Base-by-base conservation (phyloP, 495 filamentous ascomycete genomes). In the Barbatosphaeria neglecta region DNA sequence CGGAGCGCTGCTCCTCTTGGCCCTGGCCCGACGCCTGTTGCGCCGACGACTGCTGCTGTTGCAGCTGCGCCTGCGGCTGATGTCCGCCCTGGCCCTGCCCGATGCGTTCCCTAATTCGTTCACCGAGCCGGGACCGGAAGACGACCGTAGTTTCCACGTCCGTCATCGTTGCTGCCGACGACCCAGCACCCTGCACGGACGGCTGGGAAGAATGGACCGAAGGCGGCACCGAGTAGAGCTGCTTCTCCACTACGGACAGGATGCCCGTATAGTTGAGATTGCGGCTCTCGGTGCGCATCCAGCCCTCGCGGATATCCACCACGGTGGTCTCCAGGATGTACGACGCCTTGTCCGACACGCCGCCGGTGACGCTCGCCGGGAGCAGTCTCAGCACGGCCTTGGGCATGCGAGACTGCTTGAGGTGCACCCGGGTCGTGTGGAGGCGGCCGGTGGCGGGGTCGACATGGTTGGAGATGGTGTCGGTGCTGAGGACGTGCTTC, bases 251-350 rank as follows among this genome's bases (percentile, higher is more conserved):
- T 1, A 99, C 92, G 46, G 83, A 89, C 40, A 99, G 65, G 24
- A 97, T 87, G 27, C 90, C 89, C 15, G 87, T 90, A 76, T 86
- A 92, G 59, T 92, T 88, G 57, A 90, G 75, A 57, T 90, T 90
- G 43, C 81, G 78, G 20, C 83, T 86, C 62, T 90, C 86, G 15
- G 84, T 88, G 48, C 77, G 72, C 81, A 90, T 87, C 80, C 85
- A 90, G 46, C 90, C 90, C 59, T 94, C 84, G 46, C 77, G 82
- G 46, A 89, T 79, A 65, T 97, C 89, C 16, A 99, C 85, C 20
- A 88, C 73, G 48, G 86, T 94, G 22, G 77, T 88, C 65, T 99
- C 92, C 40, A 99, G 76, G 51, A 97, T 92, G 59, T 88, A 97
- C 58, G 81, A 84, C 37, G 82, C 81, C 62, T 78, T 86, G 59